Base-by-base conservation (phyloP, 768 basidiomycete species). In the Chlorophyllum brunneum region DNA sequence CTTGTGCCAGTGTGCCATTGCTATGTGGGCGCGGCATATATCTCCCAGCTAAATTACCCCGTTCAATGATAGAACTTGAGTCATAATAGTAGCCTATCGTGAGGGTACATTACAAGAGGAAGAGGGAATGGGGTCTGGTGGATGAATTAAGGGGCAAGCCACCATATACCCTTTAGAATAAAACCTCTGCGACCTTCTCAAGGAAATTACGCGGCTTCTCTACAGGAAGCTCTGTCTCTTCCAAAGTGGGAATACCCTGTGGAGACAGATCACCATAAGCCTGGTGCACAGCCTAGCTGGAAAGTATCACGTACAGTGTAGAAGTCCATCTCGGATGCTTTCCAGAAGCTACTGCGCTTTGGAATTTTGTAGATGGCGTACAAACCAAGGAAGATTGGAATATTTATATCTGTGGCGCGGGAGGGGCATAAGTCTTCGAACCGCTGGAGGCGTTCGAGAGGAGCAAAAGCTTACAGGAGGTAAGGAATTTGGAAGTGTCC, bases 241-340 rank as follows among this genome's bases (percentile, higher is more conserved):
- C 84, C 26, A 81, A 42, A 0, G 79, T 76, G 2, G 87, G 87
- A 51, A 88, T 83, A 48, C 85, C 79, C 81, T 85, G 55, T 39
- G 3, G 30, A 30, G 6, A 24, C 8, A n/a, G 30, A 45, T 18
- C 16, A 13, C 7, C 7, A 41, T n/a, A 47, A 50, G 3, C 8
- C 39, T 11, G 48, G n/a, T 2, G 11, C 13, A 30, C 10, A 16
- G 4, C 18, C 7, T 15, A 34, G 13, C 16, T 27, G 20, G n/a
- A n/a, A 36, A 43, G 37, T 11, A 47, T 22, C 16, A 65, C 79
- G 48, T 52, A 82, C 83, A 30, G 85, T 84, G 54, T 81, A 77
- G 54, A 88, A 85, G 64, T 88, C 87, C 79, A 87, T 85, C 58
- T 88, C 80, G 20, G 71, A 51, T 2, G 80, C 71, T 53, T 73